These are phyloP conservation scores for Takashimella tepidaria DNA, from an alignment of 1,284 basidiomycete species.

Conservation along the genomic window DNA sequence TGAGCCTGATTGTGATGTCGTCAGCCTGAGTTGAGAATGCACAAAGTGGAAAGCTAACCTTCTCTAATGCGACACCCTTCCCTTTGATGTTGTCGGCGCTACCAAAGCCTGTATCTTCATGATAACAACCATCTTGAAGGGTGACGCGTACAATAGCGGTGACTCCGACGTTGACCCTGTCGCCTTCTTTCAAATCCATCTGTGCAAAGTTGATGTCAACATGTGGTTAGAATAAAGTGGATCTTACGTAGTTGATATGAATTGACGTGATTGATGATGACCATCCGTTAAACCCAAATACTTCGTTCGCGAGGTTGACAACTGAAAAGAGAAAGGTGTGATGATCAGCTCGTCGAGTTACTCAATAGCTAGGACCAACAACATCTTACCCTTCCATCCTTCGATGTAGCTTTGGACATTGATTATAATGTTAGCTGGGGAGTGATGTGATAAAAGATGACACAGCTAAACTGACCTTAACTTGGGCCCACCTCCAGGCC, in stretches of 20 bases:
- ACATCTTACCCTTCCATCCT: slow-evolving; percentile 70
- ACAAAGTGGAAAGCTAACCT: slow-evolving; percentile 60
- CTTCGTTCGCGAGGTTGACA: slow-evolving; percentile 93
- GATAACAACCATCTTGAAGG: slow-evolving; percentile 78
- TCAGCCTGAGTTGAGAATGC: no score
- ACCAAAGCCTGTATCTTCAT: slow-evolving; percentile 92
- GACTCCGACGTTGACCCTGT: slow-evolving; percentile 68
- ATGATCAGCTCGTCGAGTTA: no score
- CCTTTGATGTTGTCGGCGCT: slow-evolving; percentile 75
- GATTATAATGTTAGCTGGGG: no score
- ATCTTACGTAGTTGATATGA: slow-evolving; percentile 58
- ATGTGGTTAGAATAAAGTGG: not conserved
- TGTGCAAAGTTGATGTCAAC: slow-evolving; percentile 23
- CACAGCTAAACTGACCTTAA: slow-evolving; percentile 54
- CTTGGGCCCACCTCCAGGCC: slow-evolving; percentile 75
- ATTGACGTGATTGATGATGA: slow-evolving; percentile 75
- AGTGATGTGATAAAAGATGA: no score
- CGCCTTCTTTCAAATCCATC: slow-evolving; percentile 62
- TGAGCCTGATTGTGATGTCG: no score
- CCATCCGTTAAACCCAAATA: slow-evolving; percentile 99
- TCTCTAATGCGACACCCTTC: slow-evolving; percentile 83
- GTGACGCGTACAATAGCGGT: slow-evolving; percentile 83
- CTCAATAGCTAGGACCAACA: no score
- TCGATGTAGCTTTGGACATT: slow-evolving; percentile 74
- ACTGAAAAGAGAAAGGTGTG: slow-evolving; percentile 52